Evolutionary conservation across 1,139 yeast species (phyloP).

Genomic region (Hyphopichia fennica): DNA sequence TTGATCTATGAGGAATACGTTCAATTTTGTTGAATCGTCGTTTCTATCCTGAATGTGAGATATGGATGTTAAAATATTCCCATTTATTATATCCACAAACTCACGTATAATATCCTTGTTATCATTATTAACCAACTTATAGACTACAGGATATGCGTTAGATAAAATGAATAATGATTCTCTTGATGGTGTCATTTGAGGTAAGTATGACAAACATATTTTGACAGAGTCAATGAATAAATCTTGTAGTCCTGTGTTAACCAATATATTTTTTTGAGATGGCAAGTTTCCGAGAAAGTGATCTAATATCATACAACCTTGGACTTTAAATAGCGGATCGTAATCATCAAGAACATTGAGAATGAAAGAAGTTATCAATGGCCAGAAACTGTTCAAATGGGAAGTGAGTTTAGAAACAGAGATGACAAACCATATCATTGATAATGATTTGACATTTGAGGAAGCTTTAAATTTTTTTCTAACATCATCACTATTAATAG

Average conservation of each 20-base stretch:
- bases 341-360: conserved; percentile 54
- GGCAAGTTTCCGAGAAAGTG: conserved; percentile 16
- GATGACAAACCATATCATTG: conserved; percentile 33
- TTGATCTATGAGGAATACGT: conserved; percentile 15
- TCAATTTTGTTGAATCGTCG: conserved; percentile 6
- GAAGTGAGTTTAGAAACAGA: conserved; percentile 12
- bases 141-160: conserved; percentile 23
- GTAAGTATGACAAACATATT: conserved; percentile 45
- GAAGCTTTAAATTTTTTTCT: conserved; percentile 35
- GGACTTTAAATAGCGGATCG: conserved; percentile 42
- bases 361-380: conserved; percentile 47
- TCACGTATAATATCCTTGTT: conserved; percentile 6
- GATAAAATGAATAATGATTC: conserved; percentile 22
- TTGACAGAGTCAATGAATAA: conserved; percentile 43
- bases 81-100: conserved; percentile 20
- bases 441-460: conserved; percentile 18
- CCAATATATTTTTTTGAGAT: conserved; percentile 11
- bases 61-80: conserved; percentile 21
- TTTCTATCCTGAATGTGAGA: conserved; percentile 16
- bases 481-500: conserved; percentile 20
- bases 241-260: conserved; percentile 40
- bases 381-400: conserved; percentile 33
- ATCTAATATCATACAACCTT: conserved; percentile 39
- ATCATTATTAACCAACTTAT: conserved; percentile 9
- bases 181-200: conserved; percentile 39